Conservation (phyloP, 768 basidiomycete genomes). For the Psilocybe azurescens region DNA sequence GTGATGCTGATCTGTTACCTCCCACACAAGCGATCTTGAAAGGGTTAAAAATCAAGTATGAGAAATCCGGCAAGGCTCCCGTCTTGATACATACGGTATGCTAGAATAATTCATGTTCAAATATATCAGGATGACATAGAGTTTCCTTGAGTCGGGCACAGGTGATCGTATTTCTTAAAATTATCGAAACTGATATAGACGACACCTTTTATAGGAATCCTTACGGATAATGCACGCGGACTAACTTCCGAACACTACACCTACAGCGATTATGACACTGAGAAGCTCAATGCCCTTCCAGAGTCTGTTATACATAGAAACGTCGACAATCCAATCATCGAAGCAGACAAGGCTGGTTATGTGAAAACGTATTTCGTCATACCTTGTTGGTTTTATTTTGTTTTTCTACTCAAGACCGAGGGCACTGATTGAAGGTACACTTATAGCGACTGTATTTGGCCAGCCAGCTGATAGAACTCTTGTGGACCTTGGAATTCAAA, state of each 20-base stretch:
- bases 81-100: conserved; percentile 63
- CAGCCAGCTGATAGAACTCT: conserved; percentile 25
- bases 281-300: conserved; percentile 44
- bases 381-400: conserved; percentile 39
- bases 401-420: neutral
- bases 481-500: conserved; percentile 33
- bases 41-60: conserved; percentile 51
- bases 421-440: neutral
- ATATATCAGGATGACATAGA: neutral
- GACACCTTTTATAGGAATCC: conserved; percentile 32
- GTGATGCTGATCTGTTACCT: conserved; percentile 44
- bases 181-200: conserved; percentile 28
- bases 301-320: conserved; percentile 45
- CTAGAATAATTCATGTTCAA: neutral
- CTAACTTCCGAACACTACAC: conserved; percentile 31
- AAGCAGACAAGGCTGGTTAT: conserved; percentile 52
- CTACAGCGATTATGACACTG: conserved; percentile 49
- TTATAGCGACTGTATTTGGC: conserved; percentile 31
- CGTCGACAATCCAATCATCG: conserved; percentile 47
- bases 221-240: conserved; percentile 46
- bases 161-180: conserved; percentile 34
- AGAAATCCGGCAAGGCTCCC: conserved; percentile 44
- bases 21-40: conserved; percentile 52
- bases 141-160: neutral
- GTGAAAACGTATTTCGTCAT: conserved; percentile 49